phyloP scores from a whole-genome alignment of 1,284 basidiomycete species.

The Entoloma clypeatum region DNA sequence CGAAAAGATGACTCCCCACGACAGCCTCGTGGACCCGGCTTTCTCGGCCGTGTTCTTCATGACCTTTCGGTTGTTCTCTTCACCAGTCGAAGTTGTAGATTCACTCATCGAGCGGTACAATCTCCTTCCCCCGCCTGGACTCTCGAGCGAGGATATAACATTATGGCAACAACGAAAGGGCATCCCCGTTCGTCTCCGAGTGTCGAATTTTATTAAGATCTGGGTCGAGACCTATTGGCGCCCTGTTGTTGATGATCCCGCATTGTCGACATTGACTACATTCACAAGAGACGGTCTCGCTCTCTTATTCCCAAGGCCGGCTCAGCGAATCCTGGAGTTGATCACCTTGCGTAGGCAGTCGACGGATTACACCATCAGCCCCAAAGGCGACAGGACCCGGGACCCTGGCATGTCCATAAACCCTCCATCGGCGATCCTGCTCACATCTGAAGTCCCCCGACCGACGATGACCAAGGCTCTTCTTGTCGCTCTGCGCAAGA shows the following conservation, averaged over 20 bases:
- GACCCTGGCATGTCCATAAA: conserved; percentile 70
- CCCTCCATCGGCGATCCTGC: conserved; percentile 45
- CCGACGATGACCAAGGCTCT: conserved; percentile 85
- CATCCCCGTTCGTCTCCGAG: conserved; percentile 82
- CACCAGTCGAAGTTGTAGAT: conserved; percentile 73
- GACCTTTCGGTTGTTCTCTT: conserved; percentile 93
- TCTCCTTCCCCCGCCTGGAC: conserved; percentile 55
- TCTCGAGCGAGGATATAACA: conserved; percentile 60
- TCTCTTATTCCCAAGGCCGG: conserved; percentile 62
- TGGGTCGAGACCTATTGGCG: conserved; percentile 96
- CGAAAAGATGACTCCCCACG: conserved; percentile 96
- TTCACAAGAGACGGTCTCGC: conserved; percentile 65
- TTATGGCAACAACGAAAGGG: conserved; percentile 86
- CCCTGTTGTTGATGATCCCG: conserved; percentile 57
- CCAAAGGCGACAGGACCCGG: conserved; percentile 56
- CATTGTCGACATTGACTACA: conserved; percentile 54
- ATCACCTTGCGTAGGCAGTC: conserved; percentile 52
- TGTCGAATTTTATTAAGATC: conserved; percentile 88
- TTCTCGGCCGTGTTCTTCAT: conserved; percentile 91
- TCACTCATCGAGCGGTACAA: conserved; percentile 82
- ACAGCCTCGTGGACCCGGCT: conserved; percentile 79
- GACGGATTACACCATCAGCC: conserved; percentile 43
- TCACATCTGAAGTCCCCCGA: conserved; percentile 63
- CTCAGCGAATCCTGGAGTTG: conserved; percentile 72
- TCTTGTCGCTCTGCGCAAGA: conserved; percentile 56